Percentiles rank a stretch among this genome's conserved stretches.
phyloP scores from a whole-genome alignment of 257 asterid genomes.

The Solanum megistacrolobum region DNA sequence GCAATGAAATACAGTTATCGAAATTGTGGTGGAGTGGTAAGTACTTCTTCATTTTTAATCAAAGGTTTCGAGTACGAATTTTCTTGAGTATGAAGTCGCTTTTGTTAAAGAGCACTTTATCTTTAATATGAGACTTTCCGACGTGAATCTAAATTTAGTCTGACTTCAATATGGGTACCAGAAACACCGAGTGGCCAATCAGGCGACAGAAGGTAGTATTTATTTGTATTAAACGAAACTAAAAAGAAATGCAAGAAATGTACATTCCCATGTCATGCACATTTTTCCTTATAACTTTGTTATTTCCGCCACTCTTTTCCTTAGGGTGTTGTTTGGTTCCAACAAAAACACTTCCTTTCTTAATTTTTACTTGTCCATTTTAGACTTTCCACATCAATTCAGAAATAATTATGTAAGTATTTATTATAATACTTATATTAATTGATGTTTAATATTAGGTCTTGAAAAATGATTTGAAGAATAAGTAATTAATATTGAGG shows the following conservation, averaged over 20 bases:
- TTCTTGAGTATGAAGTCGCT: accelerated
- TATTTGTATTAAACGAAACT: not conserved
- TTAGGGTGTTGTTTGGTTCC: not conserved
- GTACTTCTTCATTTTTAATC: no score
- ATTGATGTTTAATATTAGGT: no score
- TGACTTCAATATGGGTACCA: not conserved
- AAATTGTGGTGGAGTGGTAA: no score
- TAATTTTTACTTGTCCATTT: no score
- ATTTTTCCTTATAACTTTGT: not conserved
- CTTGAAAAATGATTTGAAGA: no score
- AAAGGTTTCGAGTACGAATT: accelerated
- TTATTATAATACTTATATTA: no score
- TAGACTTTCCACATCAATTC: no score
- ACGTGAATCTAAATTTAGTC: no score
- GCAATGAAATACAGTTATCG: not conserved
- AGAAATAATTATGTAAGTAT: no score
- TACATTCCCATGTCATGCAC: not conserved
- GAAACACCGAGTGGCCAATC: not conserved
- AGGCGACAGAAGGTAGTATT: not conserved
- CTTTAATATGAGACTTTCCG: not conserved
- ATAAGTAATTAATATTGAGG: not conserved
- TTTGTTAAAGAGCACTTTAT: no score
- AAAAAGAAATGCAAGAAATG: not conserved
- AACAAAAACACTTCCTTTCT: not conserved
- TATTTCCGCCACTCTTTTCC: not conserved